A percentile compares a stretch with the other conserved stretches of the same genome.
phyloP scores from a whole-genome alignment of 176 grass and related monocot species.

The Chloris gayana region DNA sequence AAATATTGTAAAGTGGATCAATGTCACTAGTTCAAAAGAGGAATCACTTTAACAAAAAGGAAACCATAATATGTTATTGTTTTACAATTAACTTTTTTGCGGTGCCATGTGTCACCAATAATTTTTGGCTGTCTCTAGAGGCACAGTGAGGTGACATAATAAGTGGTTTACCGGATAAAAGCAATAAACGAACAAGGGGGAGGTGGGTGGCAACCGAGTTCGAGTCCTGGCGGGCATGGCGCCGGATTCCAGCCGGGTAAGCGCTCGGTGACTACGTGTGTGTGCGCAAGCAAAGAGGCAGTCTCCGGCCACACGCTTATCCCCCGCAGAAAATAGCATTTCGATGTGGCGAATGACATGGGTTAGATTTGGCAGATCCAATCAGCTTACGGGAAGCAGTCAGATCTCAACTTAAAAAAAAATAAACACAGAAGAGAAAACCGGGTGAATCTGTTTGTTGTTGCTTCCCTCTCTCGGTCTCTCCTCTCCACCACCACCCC shows the following conservation, averaged over 20 bases:
- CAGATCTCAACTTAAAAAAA: constrained; percentile 5
- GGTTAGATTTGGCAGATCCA: constrained; percentile 44
- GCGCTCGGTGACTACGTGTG: neutral
- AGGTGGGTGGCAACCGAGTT: neutral
- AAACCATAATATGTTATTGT: no score
- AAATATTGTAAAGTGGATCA: no score
- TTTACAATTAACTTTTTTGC: no score
- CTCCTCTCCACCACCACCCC: neutral
- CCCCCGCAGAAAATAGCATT: neutral
- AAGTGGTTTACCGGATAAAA: neutral
- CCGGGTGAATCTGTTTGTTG: neutral
- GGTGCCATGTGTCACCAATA: no score
- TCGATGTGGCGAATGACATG: neutral
- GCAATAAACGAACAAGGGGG: neutral
- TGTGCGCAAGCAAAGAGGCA: neutral
- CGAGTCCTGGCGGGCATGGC: neutral
- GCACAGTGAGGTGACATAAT: no score
- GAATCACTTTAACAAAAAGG: no score
- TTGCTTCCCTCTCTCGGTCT: constrained; percentile 24
- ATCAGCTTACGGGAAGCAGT: neutral
- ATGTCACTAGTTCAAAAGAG: no score
- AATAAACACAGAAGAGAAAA: neutral
- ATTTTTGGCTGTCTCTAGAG: no score
- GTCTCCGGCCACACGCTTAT: neutral
- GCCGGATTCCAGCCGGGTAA: neutral